phyloP scores from a whole-genome alignment of 495 filamentous ascomycete genomes.

The Chaetomium fimeti region DNA sequence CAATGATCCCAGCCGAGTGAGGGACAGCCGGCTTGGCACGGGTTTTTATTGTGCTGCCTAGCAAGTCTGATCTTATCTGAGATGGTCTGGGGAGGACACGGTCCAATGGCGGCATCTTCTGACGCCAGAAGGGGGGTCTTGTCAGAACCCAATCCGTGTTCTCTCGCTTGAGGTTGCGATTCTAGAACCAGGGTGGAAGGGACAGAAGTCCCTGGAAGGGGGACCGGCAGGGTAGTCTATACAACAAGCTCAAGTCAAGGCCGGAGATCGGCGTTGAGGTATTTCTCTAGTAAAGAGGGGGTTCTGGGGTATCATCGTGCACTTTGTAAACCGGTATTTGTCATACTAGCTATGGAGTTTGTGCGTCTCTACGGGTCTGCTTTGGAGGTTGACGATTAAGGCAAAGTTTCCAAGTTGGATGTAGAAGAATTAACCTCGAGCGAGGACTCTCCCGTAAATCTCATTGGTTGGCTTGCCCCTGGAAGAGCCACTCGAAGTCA shows the following conservation, averaged over 20 bases:
- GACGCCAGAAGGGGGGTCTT: neutral
- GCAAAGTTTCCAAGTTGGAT: neutral
- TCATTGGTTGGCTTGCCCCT: neutral
- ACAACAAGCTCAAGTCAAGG: neutral
- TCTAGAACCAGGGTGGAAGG: neutral
- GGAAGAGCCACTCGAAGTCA: neutral
- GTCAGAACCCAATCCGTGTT: conserved; percentile 4
- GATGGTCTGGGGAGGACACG: neutral
- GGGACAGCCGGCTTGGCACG: conserved; percentile 1
- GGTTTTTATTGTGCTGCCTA: conserved; percentile 13
- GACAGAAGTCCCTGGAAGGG: neutral
- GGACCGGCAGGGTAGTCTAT: too few relatives aligned
- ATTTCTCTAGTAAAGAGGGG: neutral
- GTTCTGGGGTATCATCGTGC: neutral
- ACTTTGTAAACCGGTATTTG: neutral
- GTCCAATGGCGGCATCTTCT: neutral
- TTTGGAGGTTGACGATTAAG: neutral
- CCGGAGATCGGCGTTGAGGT: neutral
- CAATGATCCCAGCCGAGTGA: neutral
- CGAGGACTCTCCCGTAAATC: neutral
- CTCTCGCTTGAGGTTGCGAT: neutral
- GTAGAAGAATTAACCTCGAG: too few relatives aligned
- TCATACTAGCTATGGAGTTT: neutral
- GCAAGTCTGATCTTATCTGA: conserved; percentile 16
- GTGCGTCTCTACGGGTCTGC: neutral